Evolutionary conservation across 2,329 filamentous ascomycete species (phyloP), one percentile per base, ranked within the genome.

Genomic region (Ophiostoma himal-ulmi): DNA sequence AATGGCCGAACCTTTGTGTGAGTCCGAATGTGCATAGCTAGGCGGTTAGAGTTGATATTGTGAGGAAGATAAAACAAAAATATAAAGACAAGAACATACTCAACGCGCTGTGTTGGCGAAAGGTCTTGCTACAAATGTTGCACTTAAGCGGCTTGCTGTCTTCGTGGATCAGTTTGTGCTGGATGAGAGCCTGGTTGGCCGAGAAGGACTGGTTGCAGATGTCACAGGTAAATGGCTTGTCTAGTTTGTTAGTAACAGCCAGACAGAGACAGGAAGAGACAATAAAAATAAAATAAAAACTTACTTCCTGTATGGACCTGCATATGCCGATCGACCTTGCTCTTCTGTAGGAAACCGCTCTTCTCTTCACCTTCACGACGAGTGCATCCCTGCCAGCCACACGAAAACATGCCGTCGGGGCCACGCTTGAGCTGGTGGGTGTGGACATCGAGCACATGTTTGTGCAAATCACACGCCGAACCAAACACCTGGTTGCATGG

Each of bases 161-260:
- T 0, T 88, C 89, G 75, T 92, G 89, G 1, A 86, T 89, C 22
- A 88, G 84, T 76, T 86, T 82, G 74, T 92, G 89, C 76, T 91
- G 89, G 60, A 87, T 85, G 7, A 91, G 82, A 0, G 89, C 87
- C 76, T 91, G 89, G 74, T 88, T 86, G 1, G 88, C 88, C 0
- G 89, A 90, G 75, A 91, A 87, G 3, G 81, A 80, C 71, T 85
- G 80, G 11, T 82, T 80, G 74, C 89, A 91, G 26, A 82, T 80
- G 1, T 80, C 75, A 73, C 87, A 90, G 64, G 81, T 79, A 70
- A 85, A 87, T 7, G 86, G 85, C 77, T 89, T 89, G 75, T 83
- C 88, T 89, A 44, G 5, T 20, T 64, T 2, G 57, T 64, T 64
- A 64, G 57, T 22, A 64, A 41, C 54, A 5, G 44, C 68, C 37